phyloP scores from a whole-genome alignment of 352 stramenopile genomes.

The Aphanomyces stellatus region DNA sequence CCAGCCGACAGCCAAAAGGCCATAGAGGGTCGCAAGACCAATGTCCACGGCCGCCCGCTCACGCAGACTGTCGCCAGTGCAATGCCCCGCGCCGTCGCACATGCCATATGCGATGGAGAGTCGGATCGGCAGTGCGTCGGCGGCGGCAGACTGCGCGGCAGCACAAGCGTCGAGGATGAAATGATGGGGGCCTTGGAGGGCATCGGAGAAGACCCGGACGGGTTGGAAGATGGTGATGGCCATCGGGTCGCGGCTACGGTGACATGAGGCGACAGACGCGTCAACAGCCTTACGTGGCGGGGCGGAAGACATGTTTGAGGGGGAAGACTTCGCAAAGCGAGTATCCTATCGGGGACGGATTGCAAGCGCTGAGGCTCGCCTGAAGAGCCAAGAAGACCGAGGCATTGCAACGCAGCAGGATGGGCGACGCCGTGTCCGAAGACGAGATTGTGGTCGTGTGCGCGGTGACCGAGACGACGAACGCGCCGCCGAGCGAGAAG shows the following conservation, averaged over 20 bases:
- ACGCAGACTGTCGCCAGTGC: not conserved
- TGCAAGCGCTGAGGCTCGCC: no score
- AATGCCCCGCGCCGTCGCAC: not conserved
- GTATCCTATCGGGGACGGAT: no score
- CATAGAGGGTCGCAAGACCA: not conserved
- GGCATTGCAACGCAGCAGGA: no score
- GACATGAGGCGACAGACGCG: no score
- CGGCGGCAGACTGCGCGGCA: no score
- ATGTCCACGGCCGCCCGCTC: not conserved
- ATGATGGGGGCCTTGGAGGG: not conserved
- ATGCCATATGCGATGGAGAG: not conserved
- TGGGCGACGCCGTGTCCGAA: no score
- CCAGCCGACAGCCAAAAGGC: not conserved
- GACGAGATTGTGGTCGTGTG: no score
- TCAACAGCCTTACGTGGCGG: no score
- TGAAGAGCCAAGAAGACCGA: no score
- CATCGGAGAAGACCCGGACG: not conserved
- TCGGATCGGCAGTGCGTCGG: not conserved
- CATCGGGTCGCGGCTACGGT: no score
- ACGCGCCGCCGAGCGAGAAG: not conserved
- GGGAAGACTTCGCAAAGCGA: no score
- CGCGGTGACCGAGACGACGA: not conserved
- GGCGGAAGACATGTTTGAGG: no score
- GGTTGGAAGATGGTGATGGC: not conserved
- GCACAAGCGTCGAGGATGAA: not conserved